Conservation (phyloP, 1,139 yeast species). For the Suhomyces wounanorum region DNA sequence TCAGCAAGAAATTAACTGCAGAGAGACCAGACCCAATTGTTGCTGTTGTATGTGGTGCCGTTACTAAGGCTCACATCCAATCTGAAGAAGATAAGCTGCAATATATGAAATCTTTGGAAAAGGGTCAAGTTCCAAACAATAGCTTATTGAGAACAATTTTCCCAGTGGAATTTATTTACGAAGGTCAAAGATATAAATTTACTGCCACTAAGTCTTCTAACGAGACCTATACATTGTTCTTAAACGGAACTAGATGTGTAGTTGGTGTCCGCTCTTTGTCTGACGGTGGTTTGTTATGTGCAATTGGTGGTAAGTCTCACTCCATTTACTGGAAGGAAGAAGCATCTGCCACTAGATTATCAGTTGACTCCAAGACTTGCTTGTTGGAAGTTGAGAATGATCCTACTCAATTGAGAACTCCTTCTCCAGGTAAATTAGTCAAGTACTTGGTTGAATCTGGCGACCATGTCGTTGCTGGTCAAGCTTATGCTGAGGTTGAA, state of each 20-base stretch:
- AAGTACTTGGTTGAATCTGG: constrained; percentile 93
- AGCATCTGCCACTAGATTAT: constrained; percentile 91
- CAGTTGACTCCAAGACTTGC: constrained; percentile 95
- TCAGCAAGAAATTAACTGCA: constrained; percentile 88
- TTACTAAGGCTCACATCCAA: constrained; percentile 85
- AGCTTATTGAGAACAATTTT: constrained; percentile 79
- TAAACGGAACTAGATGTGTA: constrained; percentile 88
- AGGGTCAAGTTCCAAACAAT: constrained; percentile 92
- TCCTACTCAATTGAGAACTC: constrained; percentile 97
- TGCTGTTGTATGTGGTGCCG: constrained; percentile 97
- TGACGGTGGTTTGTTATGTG: constrained; percentile 90
- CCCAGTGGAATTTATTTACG: constrained; percentile 93
- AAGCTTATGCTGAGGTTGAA: constrained; percentile 96
- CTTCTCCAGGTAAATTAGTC: constrained; percentile 97
- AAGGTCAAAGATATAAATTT: constrained; percentile 88
- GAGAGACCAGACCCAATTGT: constrained; percentile 91
- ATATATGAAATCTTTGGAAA: constrained; percentile 74
- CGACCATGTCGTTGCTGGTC: constrained; percentile 89
- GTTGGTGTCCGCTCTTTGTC: constrained; percentile 85
- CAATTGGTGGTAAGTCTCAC: constrained; percentile 91
- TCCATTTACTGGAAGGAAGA: constrained; percentile 98
- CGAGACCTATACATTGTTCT: constrained; percentile 82
- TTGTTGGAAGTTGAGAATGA: constrained; percentile 92
- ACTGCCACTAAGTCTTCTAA: constrained; percentile 91
- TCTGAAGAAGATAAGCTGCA: constrained; percentile 71